Base-by-base conservation (phyloP, 805 yeast genomes). In the Metschnikowia kofuensis region DNA sequence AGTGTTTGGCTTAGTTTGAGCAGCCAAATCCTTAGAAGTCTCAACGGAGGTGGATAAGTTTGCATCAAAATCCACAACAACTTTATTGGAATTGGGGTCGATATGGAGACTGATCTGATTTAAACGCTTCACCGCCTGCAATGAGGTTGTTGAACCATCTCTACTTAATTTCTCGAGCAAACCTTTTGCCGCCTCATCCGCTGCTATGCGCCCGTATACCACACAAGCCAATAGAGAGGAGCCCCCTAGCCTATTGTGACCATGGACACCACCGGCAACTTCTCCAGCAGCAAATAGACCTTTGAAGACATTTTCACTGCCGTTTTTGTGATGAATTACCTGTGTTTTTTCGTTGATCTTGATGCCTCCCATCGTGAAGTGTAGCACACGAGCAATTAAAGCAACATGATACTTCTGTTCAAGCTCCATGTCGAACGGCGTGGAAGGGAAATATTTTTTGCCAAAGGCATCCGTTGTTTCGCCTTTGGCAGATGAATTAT, bases 311-410 rank as follows among this genome's bases (percentile, higher is more conserved):
- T 47, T 52, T 26, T 59, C 55, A 7, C 55, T 40, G 8, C 64
- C 63, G 1, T 61, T 54, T 29, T 50, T 57, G n/a, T 68, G 54
- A 48, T 46, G 76, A 45, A 52, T 67, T 58, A 61, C 76, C 62
- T 49, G 74, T 0, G 79, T 67, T 38, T 70, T 58, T 26, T 70
- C 76, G 58, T 80, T 73, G 48, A 82, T 79, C 61, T 75, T 75
- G 6, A 81, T 79, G 42, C 89, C 89, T 21, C 89, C 89, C 87
- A 82, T 83, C 8, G 87, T 80, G 63, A 81, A 83, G 62, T 83
- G 88, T 35, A 83, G 75, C 15, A 79, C 82, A 35, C 85, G 71
- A 6, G 84, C 78, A 40, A 80, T 72, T 51, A 69, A 76, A 1
- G 84, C 77, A 26, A 78, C 80, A 54, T 79, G 77, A 56, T 77